Conservation (phyloP, 179 eudicot species). For the Patellifolia procumbens region DNA sequence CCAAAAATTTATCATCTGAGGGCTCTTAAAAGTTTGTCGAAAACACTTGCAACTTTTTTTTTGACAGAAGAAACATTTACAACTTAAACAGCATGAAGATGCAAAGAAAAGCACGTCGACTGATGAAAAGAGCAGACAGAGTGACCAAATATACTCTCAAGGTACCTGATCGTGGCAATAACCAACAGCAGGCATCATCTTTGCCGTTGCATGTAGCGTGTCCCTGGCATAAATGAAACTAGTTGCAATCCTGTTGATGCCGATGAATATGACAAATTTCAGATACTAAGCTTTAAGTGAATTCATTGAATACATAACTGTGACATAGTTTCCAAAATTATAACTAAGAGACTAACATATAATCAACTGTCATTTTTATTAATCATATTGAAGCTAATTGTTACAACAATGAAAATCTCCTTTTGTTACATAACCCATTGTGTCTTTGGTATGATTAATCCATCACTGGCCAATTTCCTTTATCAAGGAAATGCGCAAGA, state of each 20-base stretch:
- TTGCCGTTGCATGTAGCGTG: conserved; percentile 82
- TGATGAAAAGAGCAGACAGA: neutral
- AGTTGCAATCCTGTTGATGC: conserved; percentile 62
- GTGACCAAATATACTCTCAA: neutral
- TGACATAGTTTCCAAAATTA: too few relatives aligned
- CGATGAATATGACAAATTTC: conserved; percentile 21
- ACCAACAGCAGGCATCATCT: conserved; percentile 97
- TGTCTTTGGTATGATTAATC: too few relatives aligned
- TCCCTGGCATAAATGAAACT: conserved; percentile 81
- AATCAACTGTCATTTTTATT: too few relatives aligned
- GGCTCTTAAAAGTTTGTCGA: neutral
- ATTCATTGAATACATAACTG: neutral
- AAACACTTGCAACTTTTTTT: conserved; percentile 15
- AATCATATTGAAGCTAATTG: too few relatives aligned
- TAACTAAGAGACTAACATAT: too few relatives aligned
- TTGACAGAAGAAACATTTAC: neutral
- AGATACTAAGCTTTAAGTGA: conserved; percentile 5
- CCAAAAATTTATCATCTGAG: neutral
- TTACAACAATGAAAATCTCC: too few relatives aligned
- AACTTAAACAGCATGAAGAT: too few relatives aligned
- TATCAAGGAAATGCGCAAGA: too few relatives aligned
- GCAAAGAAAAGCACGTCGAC: too few relatives aligned
- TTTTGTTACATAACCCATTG: too few relatives aligned
- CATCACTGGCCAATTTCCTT: too few relatives aligned
- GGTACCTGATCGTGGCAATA: conserved; percentile 84